phyloP scores from a whole-genome alignment of 2,329 filamentous ascomycete species.

The Colletotrichum eremochloae region DNA sequence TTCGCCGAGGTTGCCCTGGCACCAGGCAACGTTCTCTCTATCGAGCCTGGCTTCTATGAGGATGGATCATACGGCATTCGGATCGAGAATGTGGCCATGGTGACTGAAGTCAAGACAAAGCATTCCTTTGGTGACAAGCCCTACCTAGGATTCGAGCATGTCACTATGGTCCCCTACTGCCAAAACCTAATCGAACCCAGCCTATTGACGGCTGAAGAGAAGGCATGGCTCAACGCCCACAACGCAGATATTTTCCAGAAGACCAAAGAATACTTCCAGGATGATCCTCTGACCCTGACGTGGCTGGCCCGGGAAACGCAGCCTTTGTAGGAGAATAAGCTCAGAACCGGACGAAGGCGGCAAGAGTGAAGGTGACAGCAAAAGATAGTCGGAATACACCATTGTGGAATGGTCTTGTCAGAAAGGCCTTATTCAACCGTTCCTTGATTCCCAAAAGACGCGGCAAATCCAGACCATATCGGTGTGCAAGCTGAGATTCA shows the following conservation, averaged over 20 bases:
- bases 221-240: slow-evolving; percentile 89
- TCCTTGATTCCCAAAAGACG: slow-evolving; percentile 50
- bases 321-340: slow-evolving; percentile 57
- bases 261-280: slow-evolving; percentile 81
- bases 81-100: slow-evolving; percentile 96
- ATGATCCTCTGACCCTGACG: slow-evolving; percentile 76
- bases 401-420: slow-evolving; percentile 32
- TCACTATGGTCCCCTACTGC: slow-evolving; percentile 97
- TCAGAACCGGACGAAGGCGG: slow-evolving; percentile 64
- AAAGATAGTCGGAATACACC: slow-evolving; percentile 63
- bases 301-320: slow-evolving; percentile 93
- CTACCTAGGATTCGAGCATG: slow-evolving; percentile 94
- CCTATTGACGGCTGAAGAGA: slow-evolving; percentile 80
- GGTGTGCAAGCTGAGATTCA: slow-evolving; percentile 48
- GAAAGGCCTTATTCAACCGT: slow-evolving; percentile 46
- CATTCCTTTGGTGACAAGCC: slow-evolving; percentile 94
- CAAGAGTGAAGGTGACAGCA: slow-evolving; percentile 78
- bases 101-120: slow-evolving; percentile 87
- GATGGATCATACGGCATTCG: slow-evolving; percentile 95
- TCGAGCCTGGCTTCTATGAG: slow-evolving; percentile 97
- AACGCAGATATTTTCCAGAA: slow-evolving; percentile 85
- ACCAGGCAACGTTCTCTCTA: slow-evolving; percentile 94
- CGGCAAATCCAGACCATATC: slow-evolving; percentile 51
- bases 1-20: slow-evolving; percentile 92
- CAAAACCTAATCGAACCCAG: slow-evolving; percentile 84